A percentile compares a stretch with the other conserved stretches of the same genome.
Conservation (phyloP, 345 rosid species). For the Eucalyptus erythrocorys region DNA sequence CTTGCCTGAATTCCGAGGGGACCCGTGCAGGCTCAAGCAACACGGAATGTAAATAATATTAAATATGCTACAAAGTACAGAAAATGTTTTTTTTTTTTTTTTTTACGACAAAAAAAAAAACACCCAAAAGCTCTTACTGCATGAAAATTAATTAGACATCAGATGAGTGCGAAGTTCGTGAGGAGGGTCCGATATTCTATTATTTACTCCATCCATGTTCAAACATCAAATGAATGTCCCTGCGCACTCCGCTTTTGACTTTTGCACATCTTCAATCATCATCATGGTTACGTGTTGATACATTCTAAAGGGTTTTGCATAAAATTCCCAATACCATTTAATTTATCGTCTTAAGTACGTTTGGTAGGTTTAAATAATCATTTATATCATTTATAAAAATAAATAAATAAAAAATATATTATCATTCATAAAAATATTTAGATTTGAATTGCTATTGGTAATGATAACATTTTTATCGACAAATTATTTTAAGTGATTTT, state of each 20-base stretch:
- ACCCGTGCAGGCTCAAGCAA: not conserved
- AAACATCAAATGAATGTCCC: not conserved
- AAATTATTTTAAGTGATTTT: not conserved
- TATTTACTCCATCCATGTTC: not conserved
- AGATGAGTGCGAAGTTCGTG: not conserved
- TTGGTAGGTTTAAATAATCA: not conserved
- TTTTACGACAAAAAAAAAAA: not conserved
- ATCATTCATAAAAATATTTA: rapidly evolving
- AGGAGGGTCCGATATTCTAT: not conserved
- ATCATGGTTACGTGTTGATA: not conserved
- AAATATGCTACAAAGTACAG: not conserved
- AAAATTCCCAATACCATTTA: not conserved
- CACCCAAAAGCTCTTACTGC: not conserved
- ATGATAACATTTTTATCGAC: not conserved
- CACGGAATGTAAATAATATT: not conserved
- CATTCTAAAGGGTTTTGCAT: not conserved
- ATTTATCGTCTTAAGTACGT: no score
- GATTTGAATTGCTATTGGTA: rapidly evolving
- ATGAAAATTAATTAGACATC: not conserved
- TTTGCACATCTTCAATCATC: not conserved
- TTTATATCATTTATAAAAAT: not conserved
- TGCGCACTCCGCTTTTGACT: not conserved
- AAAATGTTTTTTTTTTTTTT: not conserved
- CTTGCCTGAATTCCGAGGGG: not conserved
- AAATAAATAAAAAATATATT: rapidly evolving